A percentile compares a stretch with the other conserved stretches of the same genome.
These are phyloP conservation scores for Capsella rubella DNA, from an alignment of 441 rosid genomes.

Conservation along the genomic window DNA sequence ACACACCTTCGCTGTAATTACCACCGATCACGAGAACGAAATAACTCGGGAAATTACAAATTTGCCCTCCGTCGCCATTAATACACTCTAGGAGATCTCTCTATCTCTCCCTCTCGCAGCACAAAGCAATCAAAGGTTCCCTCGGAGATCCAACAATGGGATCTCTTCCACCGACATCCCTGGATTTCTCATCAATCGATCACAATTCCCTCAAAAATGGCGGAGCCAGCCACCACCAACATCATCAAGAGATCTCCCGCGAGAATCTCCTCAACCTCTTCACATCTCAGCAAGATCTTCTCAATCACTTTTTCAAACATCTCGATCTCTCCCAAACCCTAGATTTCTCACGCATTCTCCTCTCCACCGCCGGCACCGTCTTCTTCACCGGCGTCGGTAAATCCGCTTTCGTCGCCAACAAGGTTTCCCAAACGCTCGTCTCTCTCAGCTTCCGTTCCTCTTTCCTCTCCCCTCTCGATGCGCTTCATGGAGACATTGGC, in stretches of 20 bases:
- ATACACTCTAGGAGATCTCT: slow-evolving; percentile 13
- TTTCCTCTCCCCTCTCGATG: slow-evolving; percentile 87
- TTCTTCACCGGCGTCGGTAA: slow-evolving; percentile 96
- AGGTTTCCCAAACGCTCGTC: slow-evolving; percentile 88
- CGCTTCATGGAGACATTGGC: slow-evolving; percentile 97
- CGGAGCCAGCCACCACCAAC: not conserved
- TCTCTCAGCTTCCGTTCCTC: slow-evolving; percentile 80
- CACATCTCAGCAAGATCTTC: slow-evolving; percentile 88
- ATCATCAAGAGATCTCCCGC: slow-evolving; percentile 50
- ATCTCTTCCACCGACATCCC: slow-evolving; percentile 55
- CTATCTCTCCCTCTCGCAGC: not conserved
- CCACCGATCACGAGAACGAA: not conserved
- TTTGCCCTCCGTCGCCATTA: slow-evolving; percentile 35
- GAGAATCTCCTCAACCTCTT: slow-evolving; percentile 74
- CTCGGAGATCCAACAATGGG: slow-evolving; percentile 54
- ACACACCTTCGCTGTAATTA: not conserved
- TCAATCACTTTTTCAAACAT: slow-evolving; percentile 85
- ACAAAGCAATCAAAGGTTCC: slow-evolving; percentile 12
- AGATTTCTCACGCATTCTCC: slow-evolving; percentile 75
- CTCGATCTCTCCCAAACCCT: slow-evolving; percentile 80
- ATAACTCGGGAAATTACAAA: not conserved
- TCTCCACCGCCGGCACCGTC: slow-evolving; percentile 62
- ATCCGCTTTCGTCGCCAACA: slow-evolving; percentile 93
- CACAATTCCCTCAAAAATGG: slow-evolving; percentile 26
- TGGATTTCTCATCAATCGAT: slow-evolving; percentile 38